These are phyloP conservation scores for Fusarium robinianum DNA, from an alignment of 2,329 filamentous ascomycete species.

Conservation along the genomic window DNA sequence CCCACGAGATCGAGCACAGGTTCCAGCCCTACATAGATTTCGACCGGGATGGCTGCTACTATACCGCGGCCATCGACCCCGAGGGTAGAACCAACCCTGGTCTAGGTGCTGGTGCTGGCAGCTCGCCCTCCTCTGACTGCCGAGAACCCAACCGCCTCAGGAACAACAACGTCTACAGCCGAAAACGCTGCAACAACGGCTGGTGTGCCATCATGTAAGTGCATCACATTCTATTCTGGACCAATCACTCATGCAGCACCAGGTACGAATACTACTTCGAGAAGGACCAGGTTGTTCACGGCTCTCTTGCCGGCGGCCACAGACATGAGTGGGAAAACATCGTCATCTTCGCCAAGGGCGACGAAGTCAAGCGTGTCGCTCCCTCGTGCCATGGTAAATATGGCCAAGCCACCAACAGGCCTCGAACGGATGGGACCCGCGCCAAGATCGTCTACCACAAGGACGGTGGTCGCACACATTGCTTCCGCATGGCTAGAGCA, in stretches of 20 bases:
- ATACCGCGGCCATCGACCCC: slow-evolving; percentile 50
- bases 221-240: rapidly evolving
- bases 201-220: slow-evolving; percentile 40
- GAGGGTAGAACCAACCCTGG: slow-evolving; percentile 41
- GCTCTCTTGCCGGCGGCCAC: slow-evolving; percentile 42
- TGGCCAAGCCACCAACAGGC: slow-evolving; percentile 28
- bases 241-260: background rate
- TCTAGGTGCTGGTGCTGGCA: slow-evolving; percentile 34
- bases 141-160: slow-evolving; percentile 39
- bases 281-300: slow-evolving; percentile 47
- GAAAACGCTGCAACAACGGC: slow-evolving; percentile 42
- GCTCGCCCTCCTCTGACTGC: slow-evolving; percentile 38
- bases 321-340: slow-evolving; percentile 50
- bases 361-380: slow-evolving; percentile 35
- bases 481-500: slow-evolving; percentile 39
- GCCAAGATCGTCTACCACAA: slow-evolving; percentile 40
- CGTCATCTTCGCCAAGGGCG: slow-evolving; percentile 40
- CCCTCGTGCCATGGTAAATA: slow-evolving; percentile 38
- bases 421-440: slow-evolving; percentile 25
- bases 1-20: slow-evolving; percentile 40
- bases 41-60: slow-evolving; percentile 49
- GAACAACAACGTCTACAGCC: slow-evolving; percentile 41
- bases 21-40: slow-evolving; percentile 48
- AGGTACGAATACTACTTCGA: slow-evolving; percentile 48
- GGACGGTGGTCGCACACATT: slow-evolving; percentile 37